Evolutionary conservation across 2,329 filamentous ascomycete genomes (phyloP), one percentile per base, ranked within the genome.

Genomic region (Oidium heveae): DNA sequence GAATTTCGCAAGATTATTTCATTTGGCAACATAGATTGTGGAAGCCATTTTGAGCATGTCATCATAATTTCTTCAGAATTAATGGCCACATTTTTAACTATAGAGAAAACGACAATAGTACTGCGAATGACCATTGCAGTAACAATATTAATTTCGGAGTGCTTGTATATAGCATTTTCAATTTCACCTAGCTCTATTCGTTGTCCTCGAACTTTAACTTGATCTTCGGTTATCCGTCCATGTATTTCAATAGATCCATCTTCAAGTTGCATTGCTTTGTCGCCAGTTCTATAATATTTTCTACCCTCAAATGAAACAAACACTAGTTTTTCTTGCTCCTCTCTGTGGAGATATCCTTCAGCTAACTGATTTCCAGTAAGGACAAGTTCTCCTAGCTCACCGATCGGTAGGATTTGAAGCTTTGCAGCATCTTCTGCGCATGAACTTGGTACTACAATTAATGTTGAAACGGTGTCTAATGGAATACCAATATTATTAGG

Each of bases 201-300:
- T 66, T 94, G 87, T 1, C 87, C 87, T 54, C 86, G 76, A 8
- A 94, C 71, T 66, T 94, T 94, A 53, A 94, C 80, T 65, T 95
- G 88, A 0, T 85, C 86, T 52, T 78, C 77, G 1, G 76, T 75
- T 13, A 94, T 80, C 12, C 88, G 80, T 0, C 88, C 88, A 36
- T 88, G 72, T 62, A 85, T 93, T 64, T 94, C 84, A n/a, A 95
- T 71, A 0, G 73, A 76, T 0, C 86, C 85, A 57, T 83, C 72
- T 0, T 71, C 60, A 1, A 74, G 72, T 52, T 94, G 72, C 22
- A 76, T 74, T 4, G 84, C 88, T 63, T 83, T 86, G 66, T 95
- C 88, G 0, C 87, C 87, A 0, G 87, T 94, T 33, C 84, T 75
- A 66, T 95, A 95, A 0, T 93, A 69, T 3, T 73, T 71, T 3